Percentiles rank a stretch among this genome's conserved stretches.
phyloP scores from a whole-genome alignment of 2,329 filamentous ascomycete genomes.

The Penicillium digitatum region DNA sequence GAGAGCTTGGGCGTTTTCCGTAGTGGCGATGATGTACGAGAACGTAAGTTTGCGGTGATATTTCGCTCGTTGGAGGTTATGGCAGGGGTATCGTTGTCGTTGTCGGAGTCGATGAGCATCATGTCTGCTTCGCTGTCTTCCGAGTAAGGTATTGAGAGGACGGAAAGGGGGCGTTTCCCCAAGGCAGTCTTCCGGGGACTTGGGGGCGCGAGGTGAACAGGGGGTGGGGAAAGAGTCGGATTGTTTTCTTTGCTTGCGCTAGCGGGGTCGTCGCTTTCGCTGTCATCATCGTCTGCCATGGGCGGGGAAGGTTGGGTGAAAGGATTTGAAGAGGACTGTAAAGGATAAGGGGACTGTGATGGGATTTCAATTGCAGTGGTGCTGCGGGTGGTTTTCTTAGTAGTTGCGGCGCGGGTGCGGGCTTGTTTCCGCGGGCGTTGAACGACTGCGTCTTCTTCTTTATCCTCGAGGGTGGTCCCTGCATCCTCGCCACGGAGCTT shows the following conservation, averaged over 20 bases:
- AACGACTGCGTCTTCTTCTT: slow-evolving; percentile 20
- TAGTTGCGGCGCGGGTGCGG: slow-evolving; percentile 7
- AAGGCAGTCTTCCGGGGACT: slow-evolving; percentile 35
- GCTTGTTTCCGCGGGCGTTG: slow-evolving; percentile 17
- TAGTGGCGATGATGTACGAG: slow-evolving; percentile 24
- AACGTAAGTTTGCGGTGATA: slow-evolving; percentile 36
- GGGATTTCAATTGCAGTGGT: neutral
- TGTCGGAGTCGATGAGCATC: slow-evolving; percentile 28
- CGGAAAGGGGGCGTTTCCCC: slow-evolving; percentile 44
- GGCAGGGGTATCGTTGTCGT: slow-evolving; percentile 21
- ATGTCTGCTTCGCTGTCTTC: slow-evolving; percentile 33
- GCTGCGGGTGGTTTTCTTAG: slow-evolving; percentile 13
- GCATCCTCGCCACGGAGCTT: slow-evolving; percentile 53
- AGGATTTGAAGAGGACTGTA: neutral
- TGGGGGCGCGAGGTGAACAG: slow-evolving; percentile 35
- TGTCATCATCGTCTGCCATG: slow-evolving; percentile 13
- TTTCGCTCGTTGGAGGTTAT: slow-evolving; percentile 42
- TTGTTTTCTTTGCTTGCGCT: slow-evolving; percentile 50
- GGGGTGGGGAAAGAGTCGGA: slow-evolving; percentile 39
- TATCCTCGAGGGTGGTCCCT: slow-evolving; percentile 23
- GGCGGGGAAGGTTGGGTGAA: slow-evolving; percentile 1
- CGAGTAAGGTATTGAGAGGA: slow-evolving; percentile 33
- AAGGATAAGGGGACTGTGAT: neutral
- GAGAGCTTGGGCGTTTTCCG: slow-evolving; percentile 38
- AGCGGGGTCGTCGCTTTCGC: slow-evolving; percentile 22